Evolutionary conservation across 108 stramenopile genomes (phyloP).

Genomic region (Epipyxis sp.): DNA sequence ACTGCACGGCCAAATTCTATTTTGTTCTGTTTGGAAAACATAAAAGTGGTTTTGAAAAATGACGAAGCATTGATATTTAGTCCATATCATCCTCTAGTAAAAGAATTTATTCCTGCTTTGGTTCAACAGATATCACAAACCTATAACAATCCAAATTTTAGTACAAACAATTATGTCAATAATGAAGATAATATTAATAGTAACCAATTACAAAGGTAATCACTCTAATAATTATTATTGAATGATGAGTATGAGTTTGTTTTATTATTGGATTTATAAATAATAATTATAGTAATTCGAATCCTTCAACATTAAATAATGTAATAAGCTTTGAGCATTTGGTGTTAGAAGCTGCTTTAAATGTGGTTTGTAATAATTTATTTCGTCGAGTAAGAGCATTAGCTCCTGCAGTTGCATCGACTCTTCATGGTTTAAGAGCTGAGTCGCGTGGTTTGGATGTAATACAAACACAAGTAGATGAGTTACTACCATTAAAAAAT

Average conservation of each 20-base stretch:
- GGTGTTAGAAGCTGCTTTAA: constrained; percentile 42
- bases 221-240: constrained; percentile 43
- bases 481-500: constrained; percentile 46
- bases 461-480: constrained; percentile 40
- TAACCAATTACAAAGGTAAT: no score
- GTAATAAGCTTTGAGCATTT: constrained; percentile 33
- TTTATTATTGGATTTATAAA: no score
- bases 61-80: constrained; percentile 2
- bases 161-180: constrained; percentile 21
- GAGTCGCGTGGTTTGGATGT: constrained; percentile 15
- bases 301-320: background rate
- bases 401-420: constrained; percentile 2
- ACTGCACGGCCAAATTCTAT: constrained; percentile 41
- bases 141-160: background rate
- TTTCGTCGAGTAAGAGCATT: background rate
- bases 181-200: constrained; percentile 31
- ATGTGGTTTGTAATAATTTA: constrained; percentile 7
- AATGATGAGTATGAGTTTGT: no score
- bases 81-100: background rate
- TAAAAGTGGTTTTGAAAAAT: background rate
- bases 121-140: background rate
- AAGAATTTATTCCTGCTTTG: constrained; percentile 4
- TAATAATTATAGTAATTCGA: no score
- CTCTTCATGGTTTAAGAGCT: constrained; percentile 2
- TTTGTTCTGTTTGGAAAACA: constrained; percentile 39